These are phyloP conservation scores for Penstemon newberryi DNA, from an alignment of 257 asterid genomes.

Conservation along the genomic window DNA sequence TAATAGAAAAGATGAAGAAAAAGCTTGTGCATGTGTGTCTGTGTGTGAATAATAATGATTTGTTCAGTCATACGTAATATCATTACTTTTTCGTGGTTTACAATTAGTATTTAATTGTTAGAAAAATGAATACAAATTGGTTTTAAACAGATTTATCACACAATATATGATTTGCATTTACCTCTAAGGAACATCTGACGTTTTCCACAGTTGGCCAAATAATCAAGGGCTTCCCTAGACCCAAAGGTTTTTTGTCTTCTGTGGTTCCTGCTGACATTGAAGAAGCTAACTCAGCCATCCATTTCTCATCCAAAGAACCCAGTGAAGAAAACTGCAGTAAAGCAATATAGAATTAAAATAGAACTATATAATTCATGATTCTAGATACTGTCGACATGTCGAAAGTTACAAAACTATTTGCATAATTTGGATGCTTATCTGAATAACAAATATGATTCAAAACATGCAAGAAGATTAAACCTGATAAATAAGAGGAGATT, in stretches of 20 bases:
- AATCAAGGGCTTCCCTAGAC: constrained; percentile 73
- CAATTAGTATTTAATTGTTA: neutral
- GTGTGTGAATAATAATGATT: neutral
- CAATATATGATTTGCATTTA: constrained; percentile 29
- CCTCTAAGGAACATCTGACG: constrained; percentile 91
- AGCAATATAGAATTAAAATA: neutral
- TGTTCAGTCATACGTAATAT: neutral
- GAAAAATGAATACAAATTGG: neutral
- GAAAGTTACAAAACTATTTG: neutral
- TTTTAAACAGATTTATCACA: neutral
- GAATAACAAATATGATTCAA: constrained; percentile 6
- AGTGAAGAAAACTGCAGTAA: constrained; percentile 81
- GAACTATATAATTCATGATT: too few relatives aligned
- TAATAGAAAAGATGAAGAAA: neutral
- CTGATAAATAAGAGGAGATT: constrained; percentile 92
- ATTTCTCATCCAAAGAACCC: constrained; percentile 96
- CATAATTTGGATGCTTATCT: neutral
- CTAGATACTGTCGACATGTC: neutral
- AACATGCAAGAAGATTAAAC: constrained; percentile 34
- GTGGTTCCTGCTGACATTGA: constrained; percentile 86
- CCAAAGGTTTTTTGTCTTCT: constrained; percentile 76
- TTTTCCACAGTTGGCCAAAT: constrained; percentile 96
- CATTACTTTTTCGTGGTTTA: constrained; percentile 11
- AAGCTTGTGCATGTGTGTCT: neutral
- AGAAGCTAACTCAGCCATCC: constrained; percentile 85